Conservation (phyloP, 1,139 yeast genomes). For the Candida labiduridarum region DNA sequence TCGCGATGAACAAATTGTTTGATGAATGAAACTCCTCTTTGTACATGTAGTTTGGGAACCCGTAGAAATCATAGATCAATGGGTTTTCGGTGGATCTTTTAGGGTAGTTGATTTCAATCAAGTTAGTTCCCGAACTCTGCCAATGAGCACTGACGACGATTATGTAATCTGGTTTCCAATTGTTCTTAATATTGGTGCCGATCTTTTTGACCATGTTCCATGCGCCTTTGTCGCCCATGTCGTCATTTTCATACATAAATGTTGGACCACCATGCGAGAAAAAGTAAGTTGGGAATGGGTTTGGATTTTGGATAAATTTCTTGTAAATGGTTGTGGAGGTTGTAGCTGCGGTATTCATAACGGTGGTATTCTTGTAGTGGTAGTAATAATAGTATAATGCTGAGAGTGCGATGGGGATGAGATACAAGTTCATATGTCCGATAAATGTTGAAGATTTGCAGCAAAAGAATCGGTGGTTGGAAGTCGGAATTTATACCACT, state of each 20-base stretch:
- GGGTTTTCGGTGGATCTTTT: slow-evolving; percentile 21
- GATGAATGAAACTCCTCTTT: slow-evolving; percentile 58
- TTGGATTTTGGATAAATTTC: slow-evolving; percentile 19
- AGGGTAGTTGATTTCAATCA: slow-evolving; percentile 55
- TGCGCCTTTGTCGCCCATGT: slow-evolving; percentile 57
- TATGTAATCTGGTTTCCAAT: slow-evolving; percentile 63
- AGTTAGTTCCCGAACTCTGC: slow-evolving; percentile 51
- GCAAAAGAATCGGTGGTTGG: background rate
- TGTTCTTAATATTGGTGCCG: slow-evolving; percentile 52
- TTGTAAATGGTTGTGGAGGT: slow-evolving; percentile 1
- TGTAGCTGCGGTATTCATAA: background rate
- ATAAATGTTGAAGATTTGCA: background rate
- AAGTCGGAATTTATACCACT: background rate
- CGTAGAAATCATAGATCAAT: slow-evolving; percentile 72
- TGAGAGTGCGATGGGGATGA: slow-evolving; percentile 2
- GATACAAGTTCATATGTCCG: slow-evolving; percentile 1
- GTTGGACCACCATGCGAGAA: slow-evolving; percentile 82
- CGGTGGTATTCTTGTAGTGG: background rate
- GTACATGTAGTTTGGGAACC: slow-evolving; percentile 69
- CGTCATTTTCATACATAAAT: slow-evolving; percentile 54
- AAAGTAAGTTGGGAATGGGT: slow-evolving; percentile 59
- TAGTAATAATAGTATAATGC: background rate
- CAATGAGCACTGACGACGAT: slow-evolving; percentile 77
- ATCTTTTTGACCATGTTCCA: slow-evolving; percentile 50
- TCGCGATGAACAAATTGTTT: slow-evolving; percentile 44